Evolutionary conservation across 2,329 filamentous ascomycete species (phyloP), one percentile per base, ranked within the genome.

Genomic region (Tetracladium maxilliforme): DNA sequence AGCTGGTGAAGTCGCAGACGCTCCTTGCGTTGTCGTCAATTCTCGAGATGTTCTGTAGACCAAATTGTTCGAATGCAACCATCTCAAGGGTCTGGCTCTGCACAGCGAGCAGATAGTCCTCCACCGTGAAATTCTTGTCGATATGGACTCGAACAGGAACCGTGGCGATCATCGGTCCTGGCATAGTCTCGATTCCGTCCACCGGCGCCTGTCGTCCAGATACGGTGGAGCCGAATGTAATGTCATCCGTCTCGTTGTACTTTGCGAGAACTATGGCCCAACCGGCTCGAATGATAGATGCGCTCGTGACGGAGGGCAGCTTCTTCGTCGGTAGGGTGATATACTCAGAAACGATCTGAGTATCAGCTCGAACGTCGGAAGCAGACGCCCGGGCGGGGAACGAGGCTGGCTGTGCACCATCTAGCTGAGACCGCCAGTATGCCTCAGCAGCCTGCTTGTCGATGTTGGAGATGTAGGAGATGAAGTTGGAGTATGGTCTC

Each of bases 151-250:
- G 44, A 7, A 57, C 38, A 6, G 54, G 54, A 10, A 56, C 40
- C 4, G 52, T 54, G 8, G 50, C 51, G 24, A 56, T 51, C 38
- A 51, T 51, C 9, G 54, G 52, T 1, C 53, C 54, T 28, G 51
- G 43, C 22, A 58, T 54, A 14, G 44, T 36, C 28, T 54, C 52
- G 16, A 56, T 44, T 5, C 47, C 50, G 5, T 40, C 32, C 6
- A 56, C 22, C 5, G 49, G 34, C 19, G 47, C 43, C 2, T 48
- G 48, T 19, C 52, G 46, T 10, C 52, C 52, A 4, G 52, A 50
- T 10, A 54, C 36, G 2, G 49, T 54, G 33, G 49, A 48, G 7
- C 52, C 52, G 25, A 56, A 54, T 12, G 52, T 34, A 14, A 53
- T 42, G 24, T 54, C 49, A 10, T 42, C 27, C 14, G 44, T 38